These are phyloP conservation scores for Thoreauomyces humboldtii DNA, from an alignment of 192 early-diverging fungal genomes.

Conservation along the genomic window DNA sequence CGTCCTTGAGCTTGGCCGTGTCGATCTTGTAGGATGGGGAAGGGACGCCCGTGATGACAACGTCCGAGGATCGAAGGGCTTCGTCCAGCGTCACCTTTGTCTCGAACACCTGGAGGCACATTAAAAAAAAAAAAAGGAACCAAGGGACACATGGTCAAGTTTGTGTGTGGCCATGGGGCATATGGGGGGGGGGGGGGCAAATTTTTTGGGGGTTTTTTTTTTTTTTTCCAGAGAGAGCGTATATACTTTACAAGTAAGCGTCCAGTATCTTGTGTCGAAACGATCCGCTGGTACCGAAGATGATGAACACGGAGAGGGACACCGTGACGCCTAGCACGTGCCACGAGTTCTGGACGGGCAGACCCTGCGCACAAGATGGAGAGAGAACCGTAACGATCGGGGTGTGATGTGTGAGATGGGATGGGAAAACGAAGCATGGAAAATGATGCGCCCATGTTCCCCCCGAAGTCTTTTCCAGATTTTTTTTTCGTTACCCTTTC, in stretches of 20 bases:
- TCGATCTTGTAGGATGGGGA: constrained; percentile 82
- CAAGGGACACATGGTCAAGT: background rate
- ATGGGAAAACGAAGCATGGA: too few relatives aligned
- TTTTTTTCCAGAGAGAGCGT: constrained; percentile 1
- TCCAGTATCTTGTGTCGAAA: constrained; percentile 5
- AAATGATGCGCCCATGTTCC: too few relatives aligned
- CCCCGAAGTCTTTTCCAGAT: too few relatives aligned
- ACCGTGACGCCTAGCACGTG: constrained; percentile 15
- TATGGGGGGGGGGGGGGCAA: too few relatives aligned
- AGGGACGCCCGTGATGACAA: constrained; percentile 98
- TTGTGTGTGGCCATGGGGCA: too few relatives aligned
- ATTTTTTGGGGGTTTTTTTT: too few relatives aligned
- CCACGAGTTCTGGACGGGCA: background rate
- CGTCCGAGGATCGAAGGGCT: constrained; percentile 82
- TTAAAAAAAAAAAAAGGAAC: background rate
- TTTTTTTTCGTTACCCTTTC: too few relatives aligned
- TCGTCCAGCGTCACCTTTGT: constrained; percentile 72
- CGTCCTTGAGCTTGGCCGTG: constrained; percentile 86
- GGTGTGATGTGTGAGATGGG: background rate
- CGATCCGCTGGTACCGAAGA: background rate
- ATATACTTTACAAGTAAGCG: background rate
- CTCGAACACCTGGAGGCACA: constrained; percentile 59
- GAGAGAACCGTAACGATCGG: background rate
- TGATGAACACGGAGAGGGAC: constrained; percentile 7
- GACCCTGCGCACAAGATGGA: background rate